Conservation (phyloP, 208 protist genomes). For the Wallacemonas sp. region DNA sequence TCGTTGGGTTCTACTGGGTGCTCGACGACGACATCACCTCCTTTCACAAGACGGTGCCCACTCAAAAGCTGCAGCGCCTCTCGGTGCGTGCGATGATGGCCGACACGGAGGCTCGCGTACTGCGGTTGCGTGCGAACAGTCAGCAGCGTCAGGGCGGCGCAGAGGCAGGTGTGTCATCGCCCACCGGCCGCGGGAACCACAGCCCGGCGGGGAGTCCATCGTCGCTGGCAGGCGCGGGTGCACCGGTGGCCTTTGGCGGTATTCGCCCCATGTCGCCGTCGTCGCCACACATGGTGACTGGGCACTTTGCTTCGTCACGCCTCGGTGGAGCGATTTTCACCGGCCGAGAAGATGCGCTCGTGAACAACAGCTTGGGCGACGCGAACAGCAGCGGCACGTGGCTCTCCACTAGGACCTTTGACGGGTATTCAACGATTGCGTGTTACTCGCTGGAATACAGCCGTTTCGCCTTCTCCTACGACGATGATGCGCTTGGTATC, state of each 20-base stretch:
- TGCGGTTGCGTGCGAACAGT: constrained; percentile 30
- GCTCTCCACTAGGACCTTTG: constrained; percentile 25
- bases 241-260: no score
- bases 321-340: constrained; percentile 22
- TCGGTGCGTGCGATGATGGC: constrained; percentile 57
- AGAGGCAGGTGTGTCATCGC: no score
- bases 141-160: constrained; percentile 12
- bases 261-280: background rate
- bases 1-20: constrained; percentile 79
- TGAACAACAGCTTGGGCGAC: constrained; percentile 26
- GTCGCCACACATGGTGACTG: background rate
- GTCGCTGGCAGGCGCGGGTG: no score
- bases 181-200: no score
- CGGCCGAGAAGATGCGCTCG: constrained; percentile 26
- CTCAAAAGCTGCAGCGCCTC: constrained; percentile 21
- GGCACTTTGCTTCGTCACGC: background rate
- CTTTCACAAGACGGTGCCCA: constrained; percentile 32
- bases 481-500: constrained; percentile 37
- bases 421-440: constrained; percentile 37
- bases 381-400: constrained; percentile 4
- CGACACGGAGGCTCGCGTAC: constrained; percentile 47
- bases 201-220: no score
- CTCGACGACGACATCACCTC: constrained; percentile 88
- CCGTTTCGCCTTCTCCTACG: constrained; percentile 57
- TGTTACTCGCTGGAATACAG: constrained; percentile 84